Conservation (phyloP, 1,284 basidiomycete genomes). For the Leccinum ponderosum region DNA sequence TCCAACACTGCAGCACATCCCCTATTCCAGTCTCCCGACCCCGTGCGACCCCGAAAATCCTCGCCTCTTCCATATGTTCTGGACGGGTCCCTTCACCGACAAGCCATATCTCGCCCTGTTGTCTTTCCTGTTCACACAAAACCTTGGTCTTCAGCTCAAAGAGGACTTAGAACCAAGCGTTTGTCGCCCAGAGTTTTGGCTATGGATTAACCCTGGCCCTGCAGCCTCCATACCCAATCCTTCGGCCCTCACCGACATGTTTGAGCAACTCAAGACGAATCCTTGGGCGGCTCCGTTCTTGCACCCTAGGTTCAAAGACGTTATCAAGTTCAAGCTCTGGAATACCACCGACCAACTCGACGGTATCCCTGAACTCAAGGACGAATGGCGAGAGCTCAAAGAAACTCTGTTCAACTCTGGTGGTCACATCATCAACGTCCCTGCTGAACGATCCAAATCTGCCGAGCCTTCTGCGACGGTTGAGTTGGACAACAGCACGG, state of each 20-base stretch:
- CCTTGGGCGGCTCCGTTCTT: slow-evolving; percentile 87
- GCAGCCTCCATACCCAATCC: slow-evolving; percentile 73
- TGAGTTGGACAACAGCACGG: slow-evolving; percentile 26
- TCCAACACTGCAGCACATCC: slow-evolving; percentile 38
- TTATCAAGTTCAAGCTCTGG: slow-evolving; percentile 87
- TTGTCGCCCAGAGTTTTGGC: slow-evolving; percentile 79
- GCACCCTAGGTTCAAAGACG: slow-evolving; percentile 75
- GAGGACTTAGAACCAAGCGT: slow-evolving; percentile 38
- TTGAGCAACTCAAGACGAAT: slow-evolving; percentile 64
- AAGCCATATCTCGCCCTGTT: slow-evolving; percentile 76
- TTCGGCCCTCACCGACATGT: slow-evolving; percentile 69
- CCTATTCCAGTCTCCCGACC: slow-evolving; percentile 38
- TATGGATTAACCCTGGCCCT: slow-evolving; percentile 86
- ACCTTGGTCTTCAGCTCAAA: slow-evolving; percentile 60
- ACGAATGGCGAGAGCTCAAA: slow-evolving; percentile 73
- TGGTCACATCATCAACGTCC: slow-evolving; percentile 59
- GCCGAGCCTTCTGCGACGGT: slow-evolving; percentile 16
- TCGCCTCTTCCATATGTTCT: slow-evolving; percentile 79
- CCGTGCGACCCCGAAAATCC: slow-evolving; percentile 68
- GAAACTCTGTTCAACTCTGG: slow-evolving; percentile 76
- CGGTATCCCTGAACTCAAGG: slow-evolving; percentile 71
- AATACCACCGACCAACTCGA: slow-evolving; percentile 90
- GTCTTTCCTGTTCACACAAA: slow-evolving; percentile 77
- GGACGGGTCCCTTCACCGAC: slow-evolving; percentile 79
- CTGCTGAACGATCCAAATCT: slow-evolving; percentile 39